These are phyloP conservation scores for Lolium multiflorum DNA, from an alignment of 176 grass and related monocot species.

Conservation along the genomic window DNA sequence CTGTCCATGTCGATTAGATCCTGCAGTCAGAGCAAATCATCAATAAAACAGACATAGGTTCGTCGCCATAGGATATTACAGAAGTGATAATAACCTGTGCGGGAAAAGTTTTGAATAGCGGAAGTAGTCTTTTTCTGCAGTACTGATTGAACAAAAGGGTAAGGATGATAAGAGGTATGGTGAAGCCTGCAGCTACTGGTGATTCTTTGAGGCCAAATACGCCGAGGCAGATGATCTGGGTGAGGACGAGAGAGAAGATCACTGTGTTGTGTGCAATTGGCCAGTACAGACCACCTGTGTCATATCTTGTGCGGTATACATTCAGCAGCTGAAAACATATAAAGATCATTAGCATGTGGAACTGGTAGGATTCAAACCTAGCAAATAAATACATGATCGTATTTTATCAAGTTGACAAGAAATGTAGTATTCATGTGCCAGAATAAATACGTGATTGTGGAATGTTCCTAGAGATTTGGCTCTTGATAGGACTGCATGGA, in stretches of 20 bases:
- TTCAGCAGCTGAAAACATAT: slow-evolving; percentile 73
- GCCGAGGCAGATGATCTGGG: slow-evolving; percentile 88
- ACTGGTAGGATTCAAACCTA: neutral
- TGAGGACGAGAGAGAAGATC: slow-evolving; percentile 86
- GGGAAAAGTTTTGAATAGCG: slow-evolving; percentile 71
- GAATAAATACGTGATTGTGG: too few relatives aligned
- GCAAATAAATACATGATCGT: neutral
- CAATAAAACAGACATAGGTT: neutral
- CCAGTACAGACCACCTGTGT: slow-evolving; percentile 87
- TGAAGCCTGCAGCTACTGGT: slow-evolving; percentile 74
- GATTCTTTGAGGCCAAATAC: slow-evolving; percentile 88
- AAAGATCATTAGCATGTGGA: slow-evolving; percentile 16
- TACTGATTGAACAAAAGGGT: slow-evolving; percentile 95
- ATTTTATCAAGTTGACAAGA: neutral
- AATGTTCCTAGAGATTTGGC: too few relatives aligned
- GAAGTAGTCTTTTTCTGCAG: slow-evolving; percentile 81
- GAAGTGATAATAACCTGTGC: slow-evolving; percentile 66
- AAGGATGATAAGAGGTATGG: slow-evolving; percentile 72
- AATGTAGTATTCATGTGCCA: neutral
- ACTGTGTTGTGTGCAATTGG: slow-evolving; percentile 82
- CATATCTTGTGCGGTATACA: slow-evolving; percentile 80
- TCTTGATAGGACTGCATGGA: too few relatives aligned
- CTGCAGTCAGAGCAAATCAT: slow-evolving; percentile 37
- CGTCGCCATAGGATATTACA: neutral
- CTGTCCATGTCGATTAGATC: slow-evolving; percentile 84